These are phyloP conservation scores for Fragaria vesca DNA, from an alignment of 306 rosid species.

Conservation along the genomic window DNA sequence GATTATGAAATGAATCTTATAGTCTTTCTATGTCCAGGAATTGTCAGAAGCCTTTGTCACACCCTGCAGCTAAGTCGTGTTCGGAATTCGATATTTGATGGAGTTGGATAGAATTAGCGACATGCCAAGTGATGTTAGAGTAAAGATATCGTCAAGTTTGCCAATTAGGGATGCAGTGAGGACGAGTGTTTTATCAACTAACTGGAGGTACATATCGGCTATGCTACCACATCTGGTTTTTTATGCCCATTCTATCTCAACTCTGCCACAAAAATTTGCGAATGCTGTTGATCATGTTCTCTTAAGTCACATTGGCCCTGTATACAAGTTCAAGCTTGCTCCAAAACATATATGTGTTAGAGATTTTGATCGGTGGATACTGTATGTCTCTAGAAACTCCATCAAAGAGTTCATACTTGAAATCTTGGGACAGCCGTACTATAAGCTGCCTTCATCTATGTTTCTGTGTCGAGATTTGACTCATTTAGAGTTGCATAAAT, in stretches of 20 bases:
- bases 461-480: constrained; percentile 44
- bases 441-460: constrained; percentile 47
- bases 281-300: constrained; percentile 50
- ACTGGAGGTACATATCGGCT: constrained; percentile 63
- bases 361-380: constrained; percentile 57
- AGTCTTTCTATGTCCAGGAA: too few species aligned
- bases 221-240: constrained; percentile 48
- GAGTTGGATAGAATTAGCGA: constrained; percentile 41
- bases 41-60: too few species aligned
- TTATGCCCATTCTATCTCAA: neutral
- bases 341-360: constrained; percentile 28
- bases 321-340: constrained; percentile 47
- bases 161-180: constrained; percentile 55
- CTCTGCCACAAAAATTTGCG: constrained; percentile 32
- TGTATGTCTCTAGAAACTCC: constrained; percentile 39
- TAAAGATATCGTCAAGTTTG: constrained; percentile 45
- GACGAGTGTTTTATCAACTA: constrained; percentile 54
- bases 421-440: constrained; percentile 46
- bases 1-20: too few species aligned
- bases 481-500: constrained; percentile 50
- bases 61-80: too few species aligned
- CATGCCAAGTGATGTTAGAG: constrained; percentile 44
- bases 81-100: too few species aligned
- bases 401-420: constrained; percentile 50
- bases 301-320: constrained; percentile 47